A percentile compares a stretch with the other conserved stretches of the same genome.
These are phyloP conservation scores for Tetrapyrgos nigripes DNA, from an alignment of 1,284 basidiomycete species.

Conservation along the genomic window DNA sequence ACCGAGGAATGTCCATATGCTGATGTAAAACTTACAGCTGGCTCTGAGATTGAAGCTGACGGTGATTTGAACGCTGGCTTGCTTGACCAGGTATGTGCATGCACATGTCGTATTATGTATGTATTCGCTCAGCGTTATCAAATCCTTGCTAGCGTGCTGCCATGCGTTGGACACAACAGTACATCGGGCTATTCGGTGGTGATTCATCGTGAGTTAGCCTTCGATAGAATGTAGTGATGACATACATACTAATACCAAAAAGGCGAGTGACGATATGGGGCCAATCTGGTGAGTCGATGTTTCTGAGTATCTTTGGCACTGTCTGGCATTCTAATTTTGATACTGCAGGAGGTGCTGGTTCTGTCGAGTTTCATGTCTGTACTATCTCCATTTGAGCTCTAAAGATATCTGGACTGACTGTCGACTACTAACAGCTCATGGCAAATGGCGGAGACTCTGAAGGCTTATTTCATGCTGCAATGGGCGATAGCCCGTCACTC, in stretches of 20 bases:
- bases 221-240: background rate
- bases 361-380: conserved; percentile 20
- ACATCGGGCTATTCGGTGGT: conserved; percentile 20
- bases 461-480: conserved; percentile 16
- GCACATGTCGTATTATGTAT: background rate
- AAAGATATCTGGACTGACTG: background rate
- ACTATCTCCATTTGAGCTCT: background rate
- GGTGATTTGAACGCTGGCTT: conserved; percentile 44
- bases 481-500: conserved; percentile 21
- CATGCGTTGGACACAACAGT: conserved; percentile 28
- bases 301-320: too few species aligned
- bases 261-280: conserved; percentile 23
- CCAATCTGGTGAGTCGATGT: conserved; percentile 5
- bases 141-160: conserved; percentile 36
- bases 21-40: conserved; percentile 2
- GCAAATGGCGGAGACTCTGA: conserved; percentile 16
- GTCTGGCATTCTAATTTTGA: too few species aligned
- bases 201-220: conserved; percentile 11
- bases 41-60: conserved; percentile 18
- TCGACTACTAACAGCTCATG: conserved; percentile 13
- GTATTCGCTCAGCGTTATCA: too few species aligned
- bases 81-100: conserved; percentile 39
- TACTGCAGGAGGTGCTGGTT: conserved; percentile 14
- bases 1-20: too few species aligned
- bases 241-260: background rate